Conservation (phyloP, 2,329 filamentous ascomycete species). For the Trichophyton schoenleinii region DNA sequence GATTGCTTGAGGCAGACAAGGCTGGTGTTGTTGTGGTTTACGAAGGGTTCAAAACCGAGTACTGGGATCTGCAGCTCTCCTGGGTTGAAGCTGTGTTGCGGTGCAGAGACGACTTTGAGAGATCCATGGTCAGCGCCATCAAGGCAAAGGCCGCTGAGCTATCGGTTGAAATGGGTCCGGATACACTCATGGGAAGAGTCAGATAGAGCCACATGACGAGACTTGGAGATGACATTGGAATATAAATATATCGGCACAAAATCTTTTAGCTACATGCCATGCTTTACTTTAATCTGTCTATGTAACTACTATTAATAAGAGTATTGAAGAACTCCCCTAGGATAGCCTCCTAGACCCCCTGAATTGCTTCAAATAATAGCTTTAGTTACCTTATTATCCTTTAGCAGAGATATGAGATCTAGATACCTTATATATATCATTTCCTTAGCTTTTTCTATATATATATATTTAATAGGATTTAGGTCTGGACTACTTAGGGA, state of each 20-base stretch:
- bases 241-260: background rate
- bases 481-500: too few species aligned
- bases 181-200: conserved; percentile 91
- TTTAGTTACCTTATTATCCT: too few species aligned
- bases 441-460: too few species aligned
- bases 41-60: conserved; percentile 66
- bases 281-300: background rate
- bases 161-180: conserved; percentile 62
- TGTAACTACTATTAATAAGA: background rate
- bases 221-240: background rate
- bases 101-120: conserved; percentile 83
- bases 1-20: conserved; percentile 62
- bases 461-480: too few species aligned
- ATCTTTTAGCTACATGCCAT: background rate
- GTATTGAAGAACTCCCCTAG: too few species aligned
- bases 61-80: conserved; percentile 87
- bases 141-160: conserved; percentile 82
- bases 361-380: too few species aligned
- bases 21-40: conserved; percentile 64
- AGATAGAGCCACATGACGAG: conserved; percentile 32
- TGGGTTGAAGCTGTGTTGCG: conserved; percentile 92
- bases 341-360: too few species aligned
- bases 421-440: too few species aligned
- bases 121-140: conserved; percentile 73
- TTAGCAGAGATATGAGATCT: too few species aligned